A percentile compares a stretch with the other conserved stretches of the same genome.
These are phyloP conservation scores for bread wheat (Triticum aestivum) DNA, from an alignment of 176 grass and related monocot species.

Conservation along the genomic window IWGSC_CS_RefSeq_v2.1 NC_057799.1:263338164-263338663, in stretches of 20 bases:
- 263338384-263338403: background rate
- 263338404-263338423: background rate
- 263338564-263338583: background rate
- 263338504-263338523: background rate
- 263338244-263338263: background rate
- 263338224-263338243: background rate
- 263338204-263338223: background rate
- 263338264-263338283: too few relatives aligned
- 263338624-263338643: background rate
- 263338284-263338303: background rate
- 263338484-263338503: background rate
- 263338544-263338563: background rate
- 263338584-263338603: background rate
- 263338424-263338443: background rate
- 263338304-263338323: background rate
- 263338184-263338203: background rate
- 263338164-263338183: background rate
- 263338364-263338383: background rate
- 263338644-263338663: background rate
- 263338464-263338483: background rate
- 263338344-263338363: background rate
- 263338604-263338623: background rate
- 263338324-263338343: background rate
- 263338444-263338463: background rate
- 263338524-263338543: background rate